Evolutionary conservation across 2,329 filamentous ascomycete species (phyloP).

Genomic region (Penicillium glabrum): DNA sequence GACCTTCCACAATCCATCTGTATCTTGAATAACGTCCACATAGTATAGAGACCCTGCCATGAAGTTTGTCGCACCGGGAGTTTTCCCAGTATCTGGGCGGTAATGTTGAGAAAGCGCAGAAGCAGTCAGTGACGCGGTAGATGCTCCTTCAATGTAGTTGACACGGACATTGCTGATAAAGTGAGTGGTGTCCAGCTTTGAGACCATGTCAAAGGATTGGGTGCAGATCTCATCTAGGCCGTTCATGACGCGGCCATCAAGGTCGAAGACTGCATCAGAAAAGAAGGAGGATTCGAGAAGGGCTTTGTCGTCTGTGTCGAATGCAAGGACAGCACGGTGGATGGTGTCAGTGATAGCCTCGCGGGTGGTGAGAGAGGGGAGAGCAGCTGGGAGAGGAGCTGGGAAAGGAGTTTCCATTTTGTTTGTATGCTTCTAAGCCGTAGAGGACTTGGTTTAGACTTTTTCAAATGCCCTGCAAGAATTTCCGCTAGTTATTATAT

Average conservation of each 20-base stretch:
- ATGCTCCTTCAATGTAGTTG: conserved; percentile 10
- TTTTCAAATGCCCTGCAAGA: not conserved
- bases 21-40: conserved; percentile 31
- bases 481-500: not conserved
- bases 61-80: conserved; percentile 21
- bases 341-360: conserved; percentile 36
- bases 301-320: conserved; percentile 27
- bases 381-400: not conserved
- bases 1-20: conserved; percentile 37
- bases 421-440: not conserved
- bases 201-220: conserved; percentile 19
- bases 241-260: conserved; percentile 19
- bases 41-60: conserved; percentile 29
- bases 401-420: not conserved
- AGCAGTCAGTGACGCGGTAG: conserved; percentile 15
- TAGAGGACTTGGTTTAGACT: not conserved
- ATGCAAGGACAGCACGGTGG: conserved; percentile 26
- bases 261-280: conserved; percentile 15
- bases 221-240: conserved; percentile 21
- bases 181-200: conserved; percentile 31
- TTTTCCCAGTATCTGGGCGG: conserved; percentile 24
- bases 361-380: conserved; percentile 21
- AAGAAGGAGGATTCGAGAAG: conserved; percentile 33
- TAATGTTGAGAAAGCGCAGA: conserved; percentile 23
- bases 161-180: conserved; percentile 24